Conservation (phyloP, 257 asterid species). For the Solanum bulbocastanum region DNA sequence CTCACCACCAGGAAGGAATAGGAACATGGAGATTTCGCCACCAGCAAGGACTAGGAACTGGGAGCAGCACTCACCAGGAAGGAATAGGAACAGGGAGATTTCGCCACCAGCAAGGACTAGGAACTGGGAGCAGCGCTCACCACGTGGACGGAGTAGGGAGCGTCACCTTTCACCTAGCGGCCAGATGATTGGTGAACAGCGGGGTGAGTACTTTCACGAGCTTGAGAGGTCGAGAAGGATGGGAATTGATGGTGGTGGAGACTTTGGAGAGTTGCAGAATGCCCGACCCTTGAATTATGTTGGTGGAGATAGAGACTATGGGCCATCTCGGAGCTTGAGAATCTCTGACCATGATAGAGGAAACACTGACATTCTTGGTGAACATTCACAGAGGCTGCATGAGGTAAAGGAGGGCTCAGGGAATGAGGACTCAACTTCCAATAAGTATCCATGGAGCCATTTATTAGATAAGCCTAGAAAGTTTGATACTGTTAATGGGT, state of each 20-base stretch:
- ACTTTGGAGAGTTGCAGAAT: constrained; percentile 10
- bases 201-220: constrained; percentile 12
- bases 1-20: constrained; percentile 1
- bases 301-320: constrained; percentile 11
- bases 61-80: neutral
- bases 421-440: constrained; percentile 19
- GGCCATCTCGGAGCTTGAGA: neutral
- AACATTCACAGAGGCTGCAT: constrained; percentile 5
- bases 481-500: constrained; percentile 14
- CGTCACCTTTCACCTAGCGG: neutral
- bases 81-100: constrained; percentile 10
- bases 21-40: constrained; percentile 15
- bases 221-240: constrained; percentile 17
- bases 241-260: constrained; percentile 5
- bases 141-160: neutral
- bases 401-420: constrained; percentile 8
- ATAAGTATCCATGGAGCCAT: constrained; percentile 21
- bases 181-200: neutral
- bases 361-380: constrained; percentile 9
- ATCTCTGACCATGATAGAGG: constrained; percentile 14
- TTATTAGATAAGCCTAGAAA: constrained; percentile 21
- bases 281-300: constrained; percentile 12
- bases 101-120: constrained; percentile 9
- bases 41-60: constrained; percentile 4
- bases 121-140: neutral